A percentile compares a stretch with the other conserved stretches of the same genome.
Conservation (phyloP, 768 basidiomycete species). For the Paxillus ammoniavirescens region DNA sequence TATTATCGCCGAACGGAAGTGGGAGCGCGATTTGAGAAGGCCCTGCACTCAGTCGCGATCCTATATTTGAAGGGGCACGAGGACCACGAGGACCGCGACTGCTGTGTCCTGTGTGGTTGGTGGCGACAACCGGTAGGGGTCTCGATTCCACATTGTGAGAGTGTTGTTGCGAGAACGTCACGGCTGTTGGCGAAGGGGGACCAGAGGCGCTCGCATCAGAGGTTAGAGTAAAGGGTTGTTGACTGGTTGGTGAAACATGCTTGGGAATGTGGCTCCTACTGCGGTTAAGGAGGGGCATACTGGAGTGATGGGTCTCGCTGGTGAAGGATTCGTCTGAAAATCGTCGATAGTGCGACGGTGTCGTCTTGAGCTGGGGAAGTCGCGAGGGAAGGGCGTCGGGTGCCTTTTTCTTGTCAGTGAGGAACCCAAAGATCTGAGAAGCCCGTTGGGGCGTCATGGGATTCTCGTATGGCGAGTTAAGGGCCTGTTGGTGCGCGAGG, state of each 20-base stretch:
- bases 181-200: slow-evolving; percentile 5
- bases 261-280: slow-evolving; percentile 13
- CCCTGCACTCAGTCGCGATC: slow-evolving; percentile 29
- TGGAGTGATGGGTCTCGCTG: slow-evolving; percentile 24
- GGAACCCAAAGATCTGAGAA: slow-evolving; percentile 73
- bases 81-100: slow-evolving; percentile 45
- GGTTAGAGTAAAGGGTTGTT: slow-evolving; percentile 12
- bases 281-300: slow-evolving; percentile 13
- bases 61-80: slow-evolving; percentile 35
- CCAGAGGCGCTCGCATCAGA: slow-evolving; percentile 12
- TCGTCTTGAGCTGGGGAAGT: slow-evolving; percentile 30
- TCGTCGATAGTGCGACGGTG: slow-evolving; percentile 16
- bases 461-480: slow-evolving; percentile 35
- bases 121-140: background rate
- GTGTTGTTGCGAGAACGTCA: background rate
- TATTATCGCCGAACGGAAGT: slow-evolving; percentile 1
- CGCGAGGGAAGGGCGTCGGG: slow-evolving; percentile 33
- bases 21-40: slow-evolving; percentile 4
- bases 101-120: slow-evolving; percentile 18
- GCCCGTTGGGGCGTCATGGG: slow-evolving; percentile 63
- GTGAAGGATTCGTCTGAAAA: slow-evolving; percentile 23
- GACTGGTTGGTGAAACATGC: slow-evolving; percentile 8
- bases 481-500: slow-evolving; percentile 21
- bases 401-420: slow-evolving; percentile 48
- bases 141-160: slow-evolving; percentile 1